phyloP scores from a whole-genome alignment of 2,329 filamentous ascomycete species.

The Venturia pyrina region DNA sequence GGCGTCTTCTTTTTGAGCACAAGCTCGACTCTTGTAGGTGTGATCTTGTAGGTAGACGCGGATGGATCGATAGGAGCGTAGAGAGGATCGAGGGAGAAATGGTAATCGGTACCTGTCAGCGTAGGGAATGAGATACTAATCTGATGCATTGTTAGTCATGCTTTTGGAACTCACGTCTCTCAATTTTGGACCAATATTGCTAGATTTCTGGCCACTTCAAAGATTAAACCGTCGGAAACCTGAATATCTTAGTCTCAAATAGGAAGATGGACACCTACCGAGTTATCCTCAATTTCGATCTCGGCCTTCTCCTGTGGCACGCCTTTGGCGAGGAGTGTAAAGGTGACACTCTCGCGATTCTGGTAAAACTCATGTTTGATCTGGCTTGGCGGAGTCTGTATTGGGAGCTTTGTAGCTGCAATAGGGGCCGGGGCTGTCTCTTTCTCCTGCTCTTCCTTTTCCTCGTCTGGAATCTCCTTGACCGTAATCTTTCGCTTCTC shows the following conservation, averaged over 20 bases:
- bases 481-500: conserved; percentile 28
- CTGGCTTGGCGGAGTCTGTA: conserved; percentile 42
- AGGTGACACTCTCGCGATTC: conserved; percentile 47
- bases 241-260: neutral
- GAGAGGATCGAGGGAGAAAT: conserved; percentile 56
- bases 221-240: neutral
- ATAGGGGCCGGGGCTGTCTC: conserved; percentile 18
- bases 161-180: neutral
- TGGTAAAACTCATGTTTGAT: conserved; percentile 63
- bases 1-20: conserved; percentile 55
- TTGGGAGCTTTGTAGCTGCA: conserved; percentile 9
- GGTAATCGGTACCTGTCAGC: conserved; percentile 42
- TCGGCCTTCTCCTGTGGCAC: conserved; percentile 47
- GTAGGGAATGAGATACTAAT: conserved; percentile 51
- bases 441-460: conserved; percentile 29
- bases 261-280: conserved; percentile 25
- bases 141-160: conserved; percentile 19
- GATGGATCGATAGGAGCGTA: conserved; percentile 54
- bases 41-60: conserved; percentile 53
- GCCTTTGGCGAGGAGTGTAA: conserved; percentile 57
- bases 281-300: conserved; percentile 41
- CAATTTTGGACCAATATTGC: neutral
- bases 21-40: conserved; percentile 72
- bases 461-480: conserved; percentile 43
- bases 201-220: neutral